Base-by-base conservation (phyloP, 192 early-diverging fungal species). In the Backusella luteola region DNA sequence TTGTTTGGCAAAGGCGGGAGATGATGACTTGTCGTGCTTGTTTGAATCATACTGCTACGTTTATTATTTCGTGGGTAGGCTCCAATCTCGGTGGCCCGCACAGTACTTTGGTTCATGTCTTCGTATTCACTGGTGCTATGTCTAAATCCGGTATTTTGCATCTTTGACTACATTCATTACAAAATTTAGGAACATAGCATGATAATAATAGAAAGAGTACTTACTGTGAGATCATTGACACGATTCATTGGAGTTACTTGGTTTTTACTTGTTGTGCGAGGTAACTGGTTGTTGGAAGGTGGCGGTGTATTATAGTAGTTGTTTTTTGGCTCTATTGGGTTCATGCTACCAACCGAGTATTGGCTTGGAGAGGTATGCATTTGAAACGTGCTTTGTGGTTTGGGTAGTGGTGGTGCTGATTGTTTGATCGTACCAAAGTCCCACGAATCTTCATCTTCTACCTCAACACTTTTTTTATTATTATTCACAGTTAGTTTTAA, bases 351-450 rank as follows among this genome's bases (percentile, higher is more conserved):
- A 2, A 74, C 36, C 9, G 80, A 81, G 17, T 73, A 78, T 17
- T 76, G 76, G 32, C 71, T 77, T 1, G 35, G 35, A 19, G 52
- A 52, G 5, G 67, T 63, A 17, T 73, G 72, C 42, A 69, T 34
- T 7, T 56, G 36, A 17, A 59, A 73, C 11, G 72, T 39, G 12
- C 17, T 19, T n/a, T 49, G 46, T 34, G 59, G 63, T 38, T 53
- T 56, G n/a, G 63, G 66, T 74, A 44, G 42, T 71, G 79, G 67
- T 5, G 71, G 38, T 26, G 69, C 73, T 26, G 87, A 69, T 75
- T 81, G 81, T 36, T 81, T 75, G 26, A 89, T 81, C 34, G 88
- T 89, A 14, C 83, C 84, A 76, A 90, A 90, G 21, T 90, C 89
- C 89, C 89, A 90, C 41, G 76, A 78, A 67, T 79, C 80, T 34